phyloP scores from a whole-genome alignment of 352 stramenopile species.

The Phytophthora vignae region DNA sequence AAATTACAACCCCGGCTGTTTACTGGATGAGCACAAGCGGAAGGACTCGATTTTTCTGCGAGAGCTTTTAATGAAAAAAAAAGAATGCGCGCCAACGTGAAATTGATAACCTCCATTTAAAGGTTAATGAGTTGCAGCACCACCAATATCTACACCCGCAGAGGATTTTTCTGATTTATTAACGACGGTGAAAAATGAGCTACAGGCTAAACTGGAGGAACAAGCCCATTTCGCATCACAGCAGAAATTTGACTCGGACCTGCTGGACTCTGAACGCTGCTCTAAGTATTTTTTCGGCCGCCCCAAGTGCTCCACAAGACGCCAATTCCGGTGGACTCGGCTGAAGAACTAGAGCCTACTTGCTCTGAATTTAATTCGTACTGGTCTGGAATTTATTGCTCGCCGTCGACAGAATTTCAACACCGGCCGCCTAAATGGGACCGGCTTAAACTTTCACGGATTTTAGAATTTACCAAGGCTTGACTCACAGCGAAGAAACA shows the following conservation, averaged over 20 bases:
- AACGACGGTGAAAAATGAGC: not conserved
- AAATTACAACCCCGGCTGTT: not conserved
- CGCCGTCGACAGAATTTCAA: not conserved
- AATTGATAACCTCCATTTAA: not conserved
- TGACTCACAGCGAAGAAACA: not conserved
- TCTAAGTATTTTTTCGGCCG: not conserved
- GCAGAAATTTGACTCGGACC: not conserved
- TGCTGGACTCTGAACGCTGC: not conserved
- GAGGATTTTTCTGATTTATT: not conserved
- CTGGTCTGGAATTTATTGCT: constrained; percentile 1
- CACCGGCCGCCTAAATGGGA: not conserved
- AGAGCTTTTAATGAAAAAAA: not conserved
- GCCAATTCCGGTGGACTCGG: not conserved
- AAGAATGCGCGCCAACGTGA: not conserved
- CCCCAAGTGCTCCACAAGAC: not conserved
- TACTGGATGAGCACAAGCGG: constrained; percentile 4
- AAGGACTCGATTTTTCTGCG: not conserved
- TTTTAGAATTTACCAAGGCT: not conserved
- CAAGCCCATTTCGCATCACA: not conserved
- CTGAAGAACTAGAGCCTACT: not conserved
- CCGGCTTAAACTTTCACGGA: not conserved
- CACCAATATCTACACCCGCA: not conserved
- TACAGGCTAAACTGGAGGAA: not conserved
- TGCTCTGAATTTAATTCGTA: not conserved
- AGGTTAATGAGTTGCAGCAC: not conserved